A percentile compares a stretch with the other conserved stretches of the same genome.
Conservation (phyloP, 2,329 filamentous ascomycete genomes). For the Monosporascus ibericus region DNA sequence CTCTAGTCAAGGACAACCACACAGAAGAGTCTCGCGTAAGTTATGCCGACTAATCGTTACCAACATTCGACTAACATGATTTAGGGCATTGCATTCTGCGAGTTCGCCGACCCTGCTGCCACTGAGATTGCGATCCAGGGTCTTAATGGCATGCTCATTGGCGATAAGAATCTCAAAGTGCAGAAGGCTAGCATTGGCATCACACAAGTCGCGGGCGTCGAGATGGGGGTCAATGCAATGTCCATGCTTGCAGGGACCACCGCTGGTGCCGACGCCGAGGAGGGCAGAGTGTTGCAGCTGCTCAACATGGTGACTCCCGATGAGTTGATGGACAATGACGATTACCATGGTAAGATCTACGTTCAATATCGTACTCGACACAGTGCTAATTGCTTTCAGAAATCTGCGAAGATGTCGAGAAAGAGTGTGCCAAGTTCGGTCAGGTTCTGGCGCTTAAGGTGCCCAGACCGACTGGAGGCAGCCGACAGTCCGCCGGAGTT, state of each 20-base stretch:
- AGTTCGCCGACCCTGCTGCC: slow-evolving; percentile 72
- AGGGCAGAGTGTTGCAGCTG: slow-evolving; percentile 79
- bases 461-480: slow-evolving; percentile 76
- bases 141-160: slow-evolving; percentile 88
- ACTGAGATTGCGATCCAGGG: slow-evolving; percentile 87
- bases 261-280: slow-evolving; percentile 64
- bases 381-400: slow-evolving; percentile 51
- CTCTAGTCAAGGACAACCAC: slow-evolving; percentile 78
- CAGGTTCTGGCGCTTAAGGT: slow-evolving; percentile 84
- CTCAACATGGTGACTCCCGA: slow-evolving; percentile 98
- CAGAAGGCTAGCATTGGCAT: slow-evolving; percentile 85
- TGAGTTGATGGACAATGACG: slow-evolving; percentile 86
- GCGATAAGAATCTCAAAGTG: slow-evolving; percentile 79
- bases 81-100: slow-evolving; percentile 92
- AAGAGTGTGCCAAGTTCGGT: slow-evolving; percentile 91
- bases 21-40: slow-evolving; percentile 83
- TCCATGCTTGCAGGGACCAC: slow-evolving; percentile 92
- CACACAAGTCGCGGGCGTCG: slow-evolving; percentile 84
- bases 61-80: slow-evolving; percentile 20
- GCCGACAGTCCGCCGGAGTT: slow-evolving; percentile 78
- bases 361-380: slow-evolving; percentile 1
- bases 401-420: slow-evolving; percentile 90
- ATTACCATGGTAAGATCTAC: slow-evolving; percentile 73
- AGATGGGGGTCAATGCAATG: slow-evolving; percentile 97
- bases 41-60: slow-evolving; percentile 11